Evolutionary conservation across 371 early-diverging fungal genomes (phyloP).

Genomic region (Mortierella polycephala): DNA sequence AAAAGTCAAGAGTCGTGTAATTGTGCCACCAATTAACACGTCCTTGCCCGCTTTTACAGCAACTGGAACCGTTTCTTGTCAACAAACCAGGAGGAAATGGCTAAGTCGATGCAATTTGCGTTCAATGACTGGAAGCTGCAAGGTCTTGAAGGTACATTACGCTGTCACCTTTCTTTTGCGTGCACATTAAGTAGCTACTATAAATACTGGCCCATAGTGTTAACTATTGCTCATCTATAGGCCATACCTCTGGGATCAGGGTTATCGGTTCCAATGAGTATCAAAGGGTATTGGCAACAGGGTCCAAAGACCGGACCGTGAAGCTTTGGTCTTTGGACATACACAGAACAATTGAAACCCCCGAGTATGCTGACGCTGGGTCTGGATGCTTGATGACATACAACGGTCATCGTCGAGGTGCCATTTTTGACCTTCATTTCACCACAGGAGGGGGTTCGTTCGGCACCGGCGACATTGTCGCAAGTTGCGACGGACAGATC

Average conservation of each 20-base stretch:
- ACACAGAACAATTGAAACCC: constrained; percentile 69
- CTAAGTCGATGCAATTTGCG: constrained; percentile 75
- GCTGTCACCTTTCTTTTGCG: background rate
- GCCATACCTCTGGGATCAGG: constrained; percentile 64
- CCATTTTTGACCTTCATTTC: constrained; percentile 67
- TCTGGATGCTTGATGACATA: constrained; percentile 70
- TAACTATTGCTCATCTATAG: constrained; percentile 20
- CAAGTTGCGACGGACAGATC: constrained; percentile 74
- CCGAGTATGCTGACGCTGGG: constrained; percentile 62
- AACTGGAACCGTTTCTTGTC: constrained; percentile 77
- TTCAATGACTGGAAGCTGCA: constrained; percentile 74
- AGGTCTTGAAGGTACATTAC: constrained; percentile 64
- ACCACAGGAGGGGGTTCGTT: constrained; percentile 59
- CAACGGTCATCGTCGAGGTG: constrained; percentile 66
- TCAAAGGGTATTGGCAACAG: constrained; percentile 67
- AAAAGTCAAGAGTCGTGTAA: background rate
- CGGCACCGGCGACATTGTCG: constrained; percentile 65
- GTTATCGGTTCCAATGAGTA: constrained; percentile 70
- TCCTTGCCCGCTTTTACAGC: constrained; percentile 31
- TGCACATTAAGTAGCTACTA: background rate
- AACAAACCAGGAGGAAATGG: constrained; percentile 77
- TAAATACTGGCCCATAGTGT: background rate
- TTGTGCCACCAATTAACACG: background rate
- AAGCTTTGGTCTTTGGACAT: constrained; percentile 78
- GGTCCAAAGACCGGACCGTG: constrained; percentile 73